Conservation (phyloP, 345 rosid species). For the Angophora floribunda region DNA sequence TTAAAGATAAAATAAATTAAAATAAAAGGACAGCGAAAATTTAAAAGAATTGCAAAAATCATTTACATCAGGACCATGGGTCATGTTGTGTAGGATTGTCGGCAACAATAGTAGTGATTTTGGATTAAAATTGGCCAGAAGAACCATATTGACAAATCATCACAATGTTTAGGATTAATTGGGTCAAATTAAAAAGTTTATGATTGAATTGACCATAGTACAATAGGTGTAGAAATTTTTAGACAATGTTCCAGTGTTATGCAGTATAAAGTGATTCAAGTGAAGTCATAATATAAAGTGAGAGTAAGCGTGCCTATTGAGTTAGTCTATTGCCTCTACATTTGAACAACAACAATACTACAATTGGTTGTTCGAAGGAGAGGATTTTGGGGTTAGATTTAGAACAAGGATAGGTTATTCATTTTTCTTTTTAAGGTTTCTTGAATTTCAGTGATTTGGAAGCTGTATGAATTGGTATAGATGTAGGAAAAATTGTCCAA, state of each 20-base stretch:
- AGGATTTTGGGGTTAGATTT: not conserved
- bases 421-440: too few species aligned
- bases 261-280: not conserved
- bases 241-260: not conserved
- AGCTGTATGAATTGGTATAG: not conserved
- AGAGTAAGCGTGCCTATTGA: not conserved
- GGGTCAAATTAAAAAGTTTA: not conserved
- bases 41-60: too few species aligned
- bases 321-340: not conserved
- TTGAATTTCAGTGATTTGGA: not conserved
- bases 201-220: not conserved
- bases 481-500: too few species aligned
- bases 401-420: not conserved
- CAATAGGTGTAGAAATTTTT: not conserved
- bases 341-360: not conserved
- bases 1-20: too few species aligned
- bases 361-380: not conserved
- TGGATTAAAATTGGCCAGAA: too few species aligned
- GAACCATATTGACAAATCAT: not conserved
- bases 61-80: too few species aligned
- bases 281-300: not conserved
- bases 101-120: too few species aligned
- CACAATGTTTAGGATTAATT: not conserved
- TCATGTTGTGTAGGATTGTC: rapidly evolving
- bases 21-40: too few species aligned